These are phyloP conservation scores for Cercospora citrullina DNA, from an alignment of 2,329 filamentous ascomycete genomes.

Conservation along the genomic window DNA sequence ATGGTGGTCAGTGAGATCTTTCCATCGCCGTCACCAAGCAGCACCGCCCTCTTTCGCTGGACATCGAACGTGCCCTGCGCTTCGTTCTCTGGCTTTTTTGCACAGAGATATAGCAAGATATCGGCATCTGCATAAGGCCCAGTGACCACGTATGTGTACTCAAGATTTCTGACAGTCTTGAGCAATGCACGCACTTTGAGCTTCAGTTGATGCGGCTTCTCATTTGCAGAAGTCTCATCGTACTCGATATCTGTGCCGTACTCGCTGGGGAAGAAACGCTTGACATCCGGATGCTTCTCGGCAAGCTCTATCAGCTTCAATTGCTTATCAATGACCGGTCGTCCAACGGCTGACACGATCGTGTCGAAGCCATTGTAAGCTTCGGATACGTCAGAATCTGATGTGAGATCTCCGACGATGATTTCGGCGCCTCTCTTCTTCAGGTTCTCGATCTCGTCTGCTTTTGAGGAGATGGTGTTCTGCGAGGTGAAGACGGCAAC, in stretches of 20 bases:
- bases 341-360: conserved; percentile 64
- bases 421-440: conserved; percentile 54
- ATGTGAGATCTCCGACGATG: conserved; percentile 57
- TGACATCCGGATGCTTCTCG: conserved; percentile 54
- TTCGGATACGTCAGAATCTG: conserved; percentile 53
- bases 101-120: conserved; percentile 53
- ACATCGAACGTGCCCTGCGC: conserved; percentile 61
- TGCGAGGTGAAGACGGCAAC: conserved; percentile 60
- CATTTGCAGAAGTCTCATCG: conserved; percentile 54
- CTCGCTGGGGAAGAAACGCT: conserved; percentile 67
- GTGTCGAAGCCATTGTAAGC: conserved; percentile 64
- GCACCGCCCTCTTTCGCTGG: conserved; percentile 56
- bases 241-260: conserved; percentile 68
- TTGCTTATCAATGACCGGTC: conserved; percentile 62
- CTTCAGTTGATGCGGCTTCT: conserved; percentile 70
- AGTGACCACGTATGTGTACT: conserved; percentile 68
- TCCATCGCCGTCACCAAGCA: conserved; percentile 63
- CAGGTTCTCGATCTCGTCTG: conserved; percentile 49
- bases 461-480: conserved; percentile 54
- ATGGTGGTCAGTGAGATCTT: conserved; percentile 69
- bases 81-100: conserved; percentile 42
- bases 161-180: conserved; percentile 54
- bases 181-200: conserved; percentile 66
- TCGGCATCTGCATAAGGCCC: conserved; percentile 63
- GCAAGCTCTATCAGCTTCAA: conserved; percentile 63